Conservation (phyloP, 2,329 filamentous ascomycete species). For the Botrytis deweyae region DNA sequence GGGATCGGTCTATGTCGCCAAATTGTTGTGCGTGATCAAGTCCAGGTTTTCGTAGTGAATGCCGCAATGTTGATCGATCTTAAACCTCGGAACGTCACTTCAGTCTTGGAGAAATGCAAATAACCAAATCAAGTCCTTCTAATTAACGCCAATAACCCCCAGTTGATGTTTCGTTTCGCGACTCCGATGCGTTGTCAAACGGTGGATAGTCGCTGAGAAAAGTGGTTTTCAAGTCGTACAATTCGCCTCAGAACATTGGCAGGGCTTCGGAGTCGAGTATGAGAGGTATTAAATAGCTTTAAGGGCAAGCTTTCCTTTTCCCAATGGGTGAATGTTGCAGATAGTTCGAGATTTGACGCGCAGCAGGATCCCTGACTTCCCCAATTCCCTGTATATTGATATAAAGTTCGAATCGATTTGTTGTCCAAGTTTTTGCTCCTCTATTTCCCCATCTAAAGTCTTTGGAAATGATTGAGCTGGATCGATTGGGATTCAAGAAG, state of each 20-base stretch:
- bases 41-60: not conserved
- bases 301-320: not conserved
- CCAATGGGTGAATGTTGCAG: not conserved
- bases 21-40: not conserved
- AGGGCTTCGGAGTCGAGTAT: not conserved
- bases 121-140: not conserved
- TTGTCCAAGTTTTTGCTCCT: not conserved
- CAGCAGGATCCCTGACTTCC: not conserved
- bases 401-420: not conserved
- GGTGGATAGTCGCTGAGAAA: not conserved
- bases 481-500: not conserved
- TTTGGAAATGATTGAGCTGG: not conserved
- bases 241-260: not conserved
- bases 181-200: not conserved
- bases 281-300: not conserved
- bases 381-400: not conserved
- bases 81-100: not conserved
- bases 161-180: not conserved
- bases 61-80: not conserved
- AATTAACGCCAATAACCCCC: conserved; percentile 8
- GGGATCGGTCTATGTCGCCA: not conserved
- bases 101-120: not conserved
- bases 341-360: conserved; percentile 9
- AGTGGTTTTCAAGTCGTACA: not conserved
- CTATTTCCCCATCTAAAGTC: not conserved